These are phyloP conservation scores for Syzygium syzygioides DNA, from an alignment of 441 rosid genomes.

Conservation along the genomic window DNA sequence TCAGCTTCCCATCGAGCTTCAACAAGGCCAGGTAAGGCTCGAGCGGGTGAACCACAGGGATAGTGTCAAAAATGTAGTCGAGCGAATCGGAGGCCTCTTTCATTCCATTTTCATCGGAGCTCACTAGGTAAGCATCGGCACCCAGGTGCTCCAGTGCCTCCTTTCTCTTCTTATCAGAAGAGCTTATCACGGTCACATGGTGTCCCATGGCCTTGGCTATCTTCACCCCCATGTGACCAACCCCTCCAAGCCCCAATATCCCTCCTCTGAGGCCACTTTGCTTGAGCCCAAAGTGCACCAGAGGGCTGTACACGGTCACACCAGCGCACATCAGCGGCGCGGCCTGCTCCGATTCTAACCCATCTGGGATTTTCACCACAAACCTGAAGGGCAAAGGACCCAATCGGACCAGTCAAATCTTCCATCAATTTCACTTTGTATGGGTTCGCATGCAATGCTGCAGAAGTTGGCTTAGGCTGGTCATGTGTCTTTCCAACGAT, in stretches of 20 bases:
- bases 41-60: constrained; percentile 55
- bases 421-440: neutral
- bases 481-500: neutral
- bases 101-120: constrained; percentile 45
- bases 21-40: constrained; percentile 52
- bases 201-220: constrained; percentile 76
- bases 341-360: constrained; percentile 75
- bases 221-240: constrained; percentile 76
- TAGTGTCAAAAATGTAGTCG: constrained; percentile 61
- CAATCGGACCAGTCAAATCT: neutral
- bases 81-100: constrained; percentile 43
- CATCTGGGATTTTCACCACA: constrained; percentile 80
- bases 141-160: constrained; percentile 63
- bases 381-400: constrained; percentile 33
- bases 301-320: constrained; percentile 63
- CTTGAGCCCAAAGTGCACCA: constrained; percentile 63
- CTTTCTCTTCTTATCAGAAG: constrained; percentile 51
- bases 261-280: constrained; percentile 60
- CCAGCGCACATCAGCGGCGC: constrained; percentile 65
- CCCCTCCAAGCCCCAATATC: constrained; percentile 65
- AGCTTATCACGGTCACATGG: constrained; percentile 67
- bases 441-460: neutral
- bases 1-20: constrained; percentile 55
- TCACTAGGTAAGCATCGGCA: constrained; percentile 53
- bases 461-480: neutral